Conservation (phyloP, 1,284 basidiomycete species). For the Cryptococcus hybrid region DNA sequence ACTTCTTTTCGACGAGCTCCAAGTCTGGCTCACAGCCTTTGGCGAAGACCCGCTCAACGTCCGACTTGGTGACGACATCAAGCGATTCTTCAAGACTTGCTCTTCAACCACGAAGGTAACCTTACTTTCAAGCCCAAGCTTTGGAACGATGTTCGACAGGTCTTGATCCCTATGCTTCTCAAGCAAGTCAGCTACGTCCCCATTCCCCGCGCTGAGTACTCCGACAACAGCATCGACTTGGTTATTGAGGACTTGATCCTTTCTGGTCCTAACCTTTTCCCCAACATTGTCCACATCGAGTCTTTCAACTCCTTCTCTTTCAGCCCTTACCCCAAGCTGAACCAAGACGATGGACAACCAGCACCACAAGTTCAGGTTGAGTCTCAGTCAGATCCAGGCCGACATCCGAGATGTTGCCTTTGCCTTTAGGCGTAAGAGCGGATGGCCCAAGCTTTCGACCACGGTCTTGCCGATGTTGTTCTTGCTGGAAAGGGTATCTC, state of each 20-base stretch:
- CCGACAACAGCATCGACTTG: constrained; percentile 78
- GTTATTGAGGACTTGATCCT: constrained; percentile 92
- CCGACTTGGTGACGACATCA: constrained; percentile 79
- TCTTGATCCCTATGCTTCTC: constrained; percentile 78
- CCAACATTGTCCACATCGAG: constrained; percentile 72
- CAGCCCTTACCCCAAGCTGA: constrained; percentile 65
- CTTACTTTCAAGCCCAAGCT: constrained; percentile 84
- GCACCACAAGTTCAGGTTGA: constrained; percentile 64
- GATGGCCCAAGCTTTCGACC: constrained; percentile 68
- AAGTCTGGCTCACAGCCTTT: constrained; percentile 77
- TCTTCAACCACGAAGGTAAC: constrained; percentile 72
- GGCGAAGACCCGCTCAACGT: constrained; percentile 79
- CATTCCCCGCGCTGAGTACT: constrained; percentile 87
- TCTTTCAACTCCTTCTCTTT: constrained; percentile 82
- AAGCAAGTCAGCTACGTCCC: constrained; percentile 80
- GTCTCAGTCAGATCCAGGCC: constrained; percentile 75
- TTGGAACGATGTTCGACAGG: constrained; percentile 78
- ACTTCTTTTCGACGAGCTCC: constrained; percentile 66
- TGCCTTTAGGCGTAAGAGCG: constrained; percentile 58
- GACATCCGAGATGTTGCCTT: constrained; percentile 84
- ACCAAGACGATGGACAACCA: constrained; percentile 48
- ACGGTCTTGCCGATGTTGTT: constrained; percentile 87
- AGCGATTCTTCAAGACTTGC: constrained; percentile 74
- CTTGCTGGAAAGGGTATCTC: constrained; percentile 66
- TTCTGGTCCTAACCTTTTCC: constrained; percentile 53